Evolutionary conservation across 495 filamentous ascomycete species (phyloP), one percentile per base, ranked within the genome.

Genomic region (Hyaloscypha finlandica): DNA sequence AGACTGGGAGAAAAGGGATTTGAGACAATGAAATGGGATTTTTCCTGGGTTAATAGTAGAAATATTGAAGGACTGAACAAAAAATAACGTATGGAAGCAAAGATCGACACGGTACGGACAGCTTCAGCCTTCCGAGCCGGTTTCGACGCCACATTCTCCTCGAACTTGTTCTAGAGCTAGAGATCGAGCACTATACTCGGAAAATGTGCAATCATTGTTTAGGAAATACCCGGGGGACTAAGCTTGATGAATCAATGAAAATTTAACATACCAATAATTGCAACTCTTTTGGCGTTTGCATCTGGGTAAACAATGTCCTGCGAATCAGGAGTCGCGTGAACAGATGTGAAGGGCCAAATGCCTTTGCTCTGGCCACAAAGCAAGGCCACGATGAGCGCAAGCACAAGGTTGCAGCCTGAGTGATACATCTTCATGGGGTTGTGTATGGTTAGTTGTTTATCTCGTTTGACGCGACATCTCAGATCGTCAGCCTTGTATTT

Each of bases 241-340:
- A 48, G 11, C 16, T 48, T 4, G 16, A 48, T 48, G 42, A 19
- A 48, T 4, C 16, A 12, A 48, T 16, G 9, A 12, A 54, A n/a
- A 59, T 11, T 35, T 32, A 45, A 72, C 70, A 59, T 70, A 74
- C 73, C 73, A 32, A 74, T 73, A 33, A 74, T 70, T 31, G 73
- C 73, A 32, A 74, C 67, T 16, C 67, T 32, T 59, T 68, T 72
- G 11, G 42, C 48, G 20, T 37, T 57, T 20, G 63, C n/a, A 52
- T 65, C 45, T 6, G 31, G 19, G 42, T 64, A 60, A 37, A 42
- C 52, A 42, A 31, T 31, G 33, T 68, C 67, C 12, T 48, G 29
- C 2, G 51, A 20, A 37, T 64, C 53, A 42, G 52, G 51, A 25
- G 52, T 53, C 51, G 71, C 68, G 53, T 54, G 58, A 25, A 35